Conservation (phyloP, 2,329 filamentous ascomycete species). For the Xylaria sp. region DNA sequence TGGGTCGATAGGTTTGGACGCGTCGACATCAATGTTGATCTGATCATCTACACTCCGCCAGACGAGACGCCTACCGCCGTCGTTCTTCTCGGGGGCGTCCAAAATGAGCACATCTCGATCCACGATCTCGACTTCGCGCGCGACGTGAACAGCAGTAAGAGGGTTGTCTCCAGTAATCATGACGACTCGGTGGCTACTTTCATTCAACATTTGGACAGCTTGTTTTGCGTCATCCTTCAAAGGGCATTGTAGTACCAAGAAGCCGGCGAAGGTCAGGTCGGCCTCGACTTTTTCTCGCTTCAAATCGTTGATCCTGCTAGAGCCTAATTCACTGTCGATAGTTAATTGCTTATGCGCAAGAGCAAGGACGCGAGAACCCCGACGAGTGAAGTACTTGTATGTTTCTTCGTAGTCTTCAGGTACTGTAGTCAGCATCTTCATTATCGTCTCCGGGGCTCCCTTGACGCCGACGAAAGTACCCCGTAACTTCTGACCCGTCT, state of each 20-base stretch:
- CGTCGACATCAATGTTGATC: constrained; percentile 82
- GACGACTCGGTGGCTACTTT: constrained; percentile 96
- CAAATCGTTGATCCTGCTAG: constrained; percentile 87
- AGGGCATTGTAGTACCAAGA: constrained; percentile 92
- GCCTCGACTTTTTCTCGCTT: constrained; percentile 92
- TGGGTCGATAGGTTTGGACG: constrained; percentile 77
- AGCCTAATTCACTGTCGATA: constrained; percentile 78
- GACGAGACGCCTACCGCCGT: constrained; percentile 78
- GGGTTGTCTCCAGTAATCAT: constrained; percentile 99
- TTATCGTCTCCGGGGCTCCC: constrained; percentile 95
- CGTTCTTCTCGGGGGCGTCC: constrained; percentile 90
- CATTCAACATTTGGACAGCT: constrained; percentile 94
- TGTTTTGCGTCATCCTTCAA: constrained; percentile 96
- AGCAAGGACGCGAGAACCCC: constrained; percentile 91
- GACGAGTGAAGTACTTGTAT: constrained; percentile 96
- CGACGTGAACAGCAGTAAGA: constrained; percentile 93
- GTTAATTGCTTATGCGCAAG: constrained; percentile 93
- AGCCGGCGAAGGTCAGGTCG: constrained; percentile 87
- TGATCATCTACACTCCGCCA: constrained; percentile 97
- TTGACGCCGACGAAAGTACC: constrained; percentile 95
- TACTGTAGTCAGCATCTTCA: constrained; percentile 84
- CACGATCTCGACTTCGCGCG: constrained; percentile 94
- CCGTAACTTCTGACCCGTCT: constrained; percentile 75
- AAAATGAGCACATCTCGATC: constrained; percentile 94
- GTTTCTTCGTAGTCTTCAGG: constrained; percentile 95